Conservation (phyloP, 192 early-diverging fungal species). For the Rhizoclosmatium globosum region DNA sequence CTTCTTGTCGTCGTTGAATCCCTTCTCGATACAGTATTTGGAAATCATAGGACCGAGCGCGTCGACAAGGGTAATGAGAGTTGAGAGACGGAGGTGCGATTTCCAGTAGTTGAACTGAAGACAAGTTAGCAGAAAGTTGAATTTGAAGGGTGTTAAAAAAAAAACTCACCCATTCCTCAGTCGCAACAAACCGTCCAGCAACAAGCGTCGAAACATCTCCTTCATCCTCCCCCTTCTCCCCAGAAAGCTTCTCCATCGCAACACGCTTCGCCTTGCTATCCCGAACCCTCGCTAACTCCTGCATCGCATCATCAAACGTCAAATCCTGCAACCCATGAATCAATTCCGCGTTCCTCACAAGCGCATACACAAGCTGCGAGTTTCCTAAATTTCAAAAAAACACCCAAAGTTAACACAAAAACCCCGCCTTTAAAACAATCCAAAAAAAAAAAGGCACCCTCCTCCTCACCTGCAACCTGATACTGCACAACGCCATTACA, state of each 20-base stretch:
- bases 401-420: conserved; percentile 7
- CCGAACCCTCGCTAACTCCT: conserved; percentile 66
- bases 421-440: too few relatives aligned
- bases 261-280: conserved; percentile 49
- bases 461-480: conserved; percentile 70
- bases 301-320: conserved; percentile 69
- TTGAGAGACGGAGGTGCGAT: conserved; percentile 72
- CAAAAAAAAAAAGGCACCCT: background rate
- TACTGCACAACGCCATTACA: conserved; percentile 88
- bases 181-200: conserved; percentile 71
- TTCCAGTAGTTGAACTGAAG: conserved; percentile 69
- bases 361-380: conserved; percentile 78
- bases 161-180: conserved; percentile 72
- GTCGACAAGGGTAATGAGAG: conserved; percentile 70
- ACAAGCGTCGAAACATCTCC: conserved; percentile 38
- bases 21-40: conserved; percentile 62
- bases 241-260: background rate
- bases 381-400: conserved; percentile 66
- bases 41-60: conserved; percentile 76
- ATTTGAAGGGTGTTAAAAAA: conserved; percentile 1
- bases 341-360: conserved; percentile 76
- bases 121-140: background rate
- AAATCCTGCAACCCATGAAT: conserved; percentile 75
- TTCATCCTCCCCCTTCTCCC: background rate
- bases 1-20: conserved; percentile 68